A percentile compares a stretch with the other conserved stretches of the same genome.
Conservation (phyloP, 228 moss, liverwort and hornwort species). For the Sphagnum fallax region DNA sequence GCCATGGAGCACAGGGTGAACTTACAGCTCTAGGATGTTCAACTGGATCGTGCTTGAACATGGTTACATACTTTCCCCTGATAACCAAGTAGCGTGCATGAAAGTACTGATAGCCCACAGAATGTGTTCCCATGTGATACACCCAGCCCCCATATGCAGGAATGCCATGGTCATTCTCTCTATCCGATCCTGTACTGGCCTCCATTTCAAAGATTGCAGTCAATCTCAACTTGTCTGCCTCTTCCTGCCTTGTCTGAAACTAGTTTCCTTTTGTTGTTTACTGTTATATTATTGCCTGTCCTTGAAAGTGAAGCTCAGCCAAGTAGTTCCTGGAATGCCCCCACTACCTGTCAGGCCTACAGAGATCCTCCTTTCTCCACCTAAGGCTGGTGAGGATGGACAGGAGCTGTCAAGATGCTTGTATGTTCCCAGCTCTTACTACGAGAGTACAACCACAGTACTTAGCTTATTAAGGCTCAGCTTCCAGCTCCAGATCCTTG, state of each 20-base stretch:
- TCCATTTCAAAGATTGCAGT: slow-evolving; percentile 15
- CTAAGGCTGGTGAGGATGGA: slow-evolving; percentile 15
- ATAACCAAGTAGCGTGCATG: slow-evolving; percentile 63
- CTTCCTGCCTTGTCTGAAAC: slow-evolving; percentile 13
- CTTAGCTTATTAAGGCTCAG: too few species aligned
- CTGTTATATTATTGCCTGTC: slow-evolving; percentile 17
- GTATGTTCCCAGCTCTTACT: slow-evolving; percentile 17
- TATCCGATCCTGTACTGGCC: slow-evolving; percentile 21
- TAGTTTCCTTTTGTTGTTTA: slow-evolving; percentile 4
- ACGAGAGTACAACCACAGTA: too few species aligned
- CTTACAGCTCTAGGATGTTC: slow-evolving; percentile 59
- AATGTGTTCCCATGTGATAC: slow-evolving; percentile 63
- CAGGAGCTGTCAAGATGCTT: slow-evolving; percentile 19
- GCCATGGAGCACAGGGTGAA: neutral
- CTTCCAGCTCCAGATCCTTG: too few species aligned
- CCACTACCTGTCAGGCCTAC: slow-evolving; percentile 18
- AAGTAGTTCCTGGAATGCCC: slow-evolving; percentile 36
- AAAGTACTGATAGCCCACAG: slow-evolving; percentile 59
- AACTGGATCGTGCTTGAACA: slow-evolving; percentile 74
- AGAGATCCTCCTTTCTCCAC: slow-evolving; percentile 11
- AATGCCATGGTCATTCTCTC: slow-evolving; percentile 16
- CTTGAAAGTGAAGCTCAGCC: slow-evolving; percentile 36
- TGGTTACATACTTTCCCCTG: slow-evolving; percentile 52
- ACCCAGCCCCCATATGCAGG: slow-evolving; percentile 76
- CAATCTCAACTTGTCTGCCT: slow-evolving; percentile 23